Conservation (phyloP, 2,329 filamentous ascomycete species). For the Aspergillus viridinutans region DNA sequence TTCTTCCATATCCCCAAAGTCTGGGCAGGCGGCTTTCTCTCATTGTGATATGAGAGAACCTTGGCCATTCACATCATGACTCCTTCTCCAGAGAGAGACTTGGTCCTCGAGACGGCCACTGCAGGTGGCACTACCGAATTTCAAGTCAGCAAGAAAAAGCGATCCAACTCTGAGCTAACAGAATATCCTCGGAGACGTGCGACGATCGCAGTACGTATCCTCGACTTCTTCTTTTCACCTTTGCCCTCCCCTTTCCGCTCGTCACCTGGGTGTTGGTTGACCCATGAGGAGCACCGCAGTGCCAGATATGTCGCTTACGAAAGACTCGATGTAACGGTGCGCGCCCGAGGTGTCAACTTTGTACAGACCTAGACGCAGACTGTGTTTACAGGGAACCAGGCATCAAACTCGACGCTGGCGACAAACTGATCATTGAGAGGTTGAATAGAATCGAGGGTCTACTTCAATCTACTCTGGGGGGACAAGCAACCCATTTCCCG, state of each 20-base stretch:
- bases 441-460: constrained; percentile 73
- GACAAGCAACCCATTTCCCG: constrained; percentile 15
- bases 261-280: constrained; percentile 6
- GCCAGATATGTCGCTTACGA: constrained; percentile 74
- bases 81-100: constrained; percentile 17
- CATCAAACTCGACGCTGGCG: constrained; percentile 80
- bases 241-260: constrained; percentile 1
- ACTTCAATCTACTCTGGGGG: constrained; percentile 64
- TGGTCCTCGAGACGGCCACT: constrained; percentile 6
- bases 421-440: constrained; percentile 79
- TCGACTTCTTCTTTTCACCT: neutral
- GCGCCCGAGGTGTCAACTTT: constrained; percentile 79
- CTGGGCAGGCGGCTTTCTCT: neutral
- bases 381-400: constrained; percentile 82
- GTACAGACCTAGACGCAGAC: constrained; percentile 74
- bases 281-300: constrained; percentile 45
- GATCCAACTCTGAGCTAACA: constrained; percentile 24
- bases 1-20: neutral
- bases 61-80: constrained; percentile 13
- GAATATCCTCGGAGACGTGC: constrained; percentile 32
- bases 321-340: constrained; percentile 77
- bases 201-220: constrained; percentile 29
- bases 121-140: constrained; percentile 9
- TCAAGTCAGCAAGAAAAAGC: constrained; percentile 23
- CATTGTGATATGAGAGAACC: constrained; percentile 2